Evolutionary conservation across 1,139 yeast genomes (phyloP).

Genomic region (Geotrichum carabidarum): DNA sequence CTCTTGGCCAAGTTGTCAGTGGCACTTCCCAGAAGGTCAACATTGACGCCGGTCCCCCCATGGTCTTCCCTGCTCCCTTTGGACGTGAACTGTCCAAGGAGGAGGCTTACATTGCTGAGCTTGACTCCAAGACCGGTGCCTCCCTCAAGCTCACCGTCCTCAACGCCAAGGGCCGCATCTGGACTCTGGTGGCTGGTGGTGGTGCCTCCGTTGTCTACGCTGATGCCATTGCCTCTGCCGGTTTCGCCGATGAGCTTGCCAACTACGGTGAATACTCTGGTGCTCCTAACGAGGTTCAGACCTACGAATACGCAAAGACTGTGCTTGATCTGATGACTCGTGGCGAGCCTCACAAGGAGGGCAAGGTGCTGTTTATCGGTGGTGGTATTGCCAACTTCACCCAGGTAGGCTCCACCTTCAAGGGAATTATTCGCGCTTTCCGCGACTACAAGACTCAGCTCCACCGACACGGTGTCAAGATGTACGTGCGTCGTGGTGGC

Average conservation of each 20-base stretch:
- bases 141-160: conserved; percentile 44
- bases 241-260: conserved; percentile 43
- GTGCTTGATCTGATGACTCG: conserved; percentile 46
- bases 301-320: conserved; percentile 47
- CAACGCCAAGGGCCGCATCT: conserved; percentile 43
- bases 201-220: conserved; percentile 46
- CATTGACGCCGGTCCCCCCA: conserved; percentile 45
- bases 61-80: conserved; percentile 48
- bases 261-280: conserved; percentile 48
- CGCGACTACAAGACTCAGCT: conserved; percentile 40
- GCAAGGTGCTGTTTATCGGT: conserved; percentile 45
- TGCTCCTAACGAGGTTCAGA: conserved; percentile 43
- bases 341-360: conserved; percentile 39
- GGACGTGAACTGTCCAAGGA: conserved; percentile 45
- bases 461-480: conserved; percentile 41
- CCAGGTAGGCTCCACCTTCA: conserved; percentile 46
- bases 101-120: conserved; percentile 47
- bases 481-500: conserved; percentile 46
- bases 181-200: conserved; percentile 38
- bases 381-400: conserved; percentile 49
- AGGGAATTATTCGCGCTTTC: conserved; percentile 47
- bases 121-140: conserved; percentile 48
- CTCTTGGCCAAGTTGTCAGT: conserved; percentile 37
- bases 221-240: conserved; percentile 46
- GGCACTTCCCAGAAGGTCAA: conserved; percentile 29